Evolutionary conservation across 176 grass and related monocot genomes (phyloP), one percentile per base, ranked within the genome.

Genomic region (Ensete glaucum): DNA sequence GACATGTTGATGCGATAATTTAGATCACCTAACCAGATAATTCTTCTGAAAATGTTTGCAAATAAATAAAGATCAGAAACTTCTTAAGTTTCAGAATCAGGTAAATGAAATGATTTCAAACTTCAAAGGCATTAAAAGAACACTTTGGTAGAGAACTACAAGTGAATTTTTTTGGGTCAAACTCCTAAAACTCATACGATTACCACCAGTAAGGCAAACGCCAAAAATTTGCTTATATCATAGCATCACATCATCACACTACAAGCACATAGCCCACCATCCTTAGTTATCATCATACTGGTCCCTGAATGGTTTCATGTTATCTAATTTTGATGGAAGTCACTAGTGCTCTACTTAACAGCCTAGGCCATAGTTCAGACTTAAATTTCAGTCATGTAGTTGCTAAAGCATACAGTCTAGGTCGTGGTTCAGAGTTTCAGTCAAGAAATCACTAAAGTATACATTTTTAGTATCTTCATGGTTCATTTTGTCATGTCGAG

Each of bases 1-100:
- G 90, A 34, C 80, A 98, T 76, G 48, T 98, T 85, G 74, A 98
- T 85, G 69, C 90, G 82, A 26, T 98, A 98, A 80, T 98, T 98
- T 68, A 98, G 84, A 90, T 91, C 94, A 52, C 94, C 94, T 48
- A 98, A 82, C 90, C 88, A 98, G 74, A 98, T 80, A 78, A 98
- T 93, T 80, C 84, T 85, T 82, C 94, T 93, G 90, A 85, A 91
- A 96, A 82, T 11, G 11, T 75, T 53, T 50, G 53, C 17, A 74
- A 64, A 17, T 21, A 65, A 19, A 71, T 66, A 53, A 52, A 48
- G 4, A 52, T 26, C 11, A 66, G 22, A 55, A 74, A 74, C 25
- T 57, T 34, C 15, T 8, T 2, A 65, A 8, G 20, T 43, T 59
- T 59, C 23, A 50, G 15, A 60, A 20, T 1, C 9, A 52, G 3